phyloP scores from a whole-genome alignment of 2,329 filamentous ascomycete genomes.

The Penicillium sumatraense region DNA sequence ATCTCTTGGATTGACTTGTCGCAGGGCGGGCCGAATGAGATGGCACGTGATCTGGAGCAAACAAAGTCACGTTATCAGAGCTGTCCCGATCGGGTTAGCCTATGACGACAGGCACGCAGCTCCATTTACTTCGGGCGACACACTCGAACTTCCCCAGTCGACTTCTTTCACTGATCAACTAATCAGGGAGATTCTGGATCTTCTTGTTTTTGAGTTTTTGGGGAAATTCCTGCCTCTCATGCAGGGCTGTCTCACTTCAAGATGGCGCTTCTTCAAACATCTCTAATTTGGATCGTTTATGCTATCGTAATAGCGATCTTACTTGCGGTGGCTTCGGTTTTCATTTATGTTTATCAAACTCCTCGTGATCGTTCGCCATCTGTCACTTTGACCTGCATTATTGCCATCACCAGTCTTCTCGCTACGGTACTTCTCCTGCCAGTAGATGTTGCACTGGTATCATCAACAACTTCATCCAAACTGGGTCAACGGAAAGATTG shows the following conservation, averaged over 20 bases:
- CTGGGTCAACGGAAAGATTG: constrained; percentile 89
- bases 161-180: too few relatives aligned
- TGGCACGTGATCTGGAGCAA: neutral
- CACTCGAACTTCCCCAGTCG: too few relatives aligned
- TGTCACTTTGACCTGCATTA: constrained; percentile 81
- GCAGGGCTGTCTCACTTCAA: constrained; percentile 19
- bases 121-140: constrained; percentile 9
- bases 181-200: too few relatives aligned
- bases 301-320: constrained; percentile 78
- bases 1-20: neutral
- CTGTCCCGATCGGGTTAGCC: constrained; percentile 12
- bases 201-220: too few relatives aligned
- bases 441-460: constrained; percentile 93
- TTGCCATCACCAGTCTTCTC: constrained; percentile 84
- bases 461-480: constrained; percentile 77
- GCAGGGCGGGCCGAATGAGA: constrained; percentile 9
- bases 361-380: constrained; percentile 81
- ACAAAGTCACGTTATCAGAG: constrained; percentile 15
- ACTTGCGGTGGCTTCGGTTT: constrained; percentile 77
- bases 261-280: constrained; percentile 78
- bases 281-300: constrained; percentile 94
- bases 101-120: constrained; percentile 22
- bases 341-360: constrained; percentile 89
- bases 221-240: constrained; percentile 7
- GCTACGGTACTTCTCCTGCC: constrained; percentile 91